Percentiles rank a stretch among this genome's conserved stretches.
These are phyloP conservation scores for Paracamarosporium sp. DNA, from an alignment of 2,329 filamentous ascomycete species.

Conservation along the genomic window DNA sequence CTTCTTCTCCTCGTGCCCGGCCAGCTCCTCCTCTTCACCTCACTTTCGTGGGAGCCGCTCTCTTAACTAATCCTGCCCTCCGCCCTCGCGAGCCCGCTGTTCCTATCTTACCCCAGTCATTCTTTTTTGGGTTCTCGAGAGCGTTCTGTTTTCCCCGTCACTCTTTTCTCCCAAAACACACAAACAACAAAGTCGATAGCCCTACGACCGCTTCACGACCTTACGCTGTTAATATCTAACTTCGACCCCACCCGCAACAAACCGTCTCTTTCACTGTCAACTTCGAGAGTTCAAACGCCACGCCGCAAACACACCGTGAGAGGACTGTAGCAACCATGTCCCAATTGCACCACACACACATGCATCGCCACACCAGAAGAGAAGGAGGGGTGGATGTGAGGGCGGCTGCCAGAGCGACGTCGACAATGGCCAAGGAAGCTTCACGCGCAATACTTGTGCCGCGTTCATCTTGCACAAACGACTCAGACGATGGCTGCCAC, in stretches of 20 bases:
- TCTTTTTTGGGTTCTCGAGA: slow-evolving; percentile 40
- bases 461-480: slow-evolving; percentile 38
- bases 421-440: slow-evolving; percentile 28
- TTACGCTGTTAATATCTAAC: slow-evolving; percentile 44
- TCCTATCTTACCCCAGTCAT: slow-evolving; percentile 48
- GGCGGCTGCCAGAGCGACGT: slow-evolving; percentile 23
- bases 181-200: slow-evolving; percentile 16
- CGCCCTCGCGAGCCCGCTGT: slow-evolving; percentile 24
- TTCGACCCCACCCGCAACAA: neutral
- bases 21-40: slow-evolving; percentile 38
- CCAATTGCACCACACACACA: slow-evolving; percentile 36
- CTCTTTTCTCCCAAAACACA: slow-evolving; percentile 23
- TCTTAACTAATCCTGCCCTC: slow-evolving; percentile 36
- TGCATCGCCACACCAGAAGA: slow-evolving; percentile 37
- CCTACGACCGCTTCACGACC: slow-evolving; percentile 44
- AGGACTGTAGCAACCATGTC: slow-evolving; percentile 32
- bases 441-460: slow-evolving; percentile 35
- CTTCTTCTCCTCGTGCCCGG: slow-evolving; percentile 42
- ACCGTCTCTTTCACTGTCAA: too few relatives aligned
- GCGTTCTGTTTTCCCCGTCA: slow-evolving; percentile 24
- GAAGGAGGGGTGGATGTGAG: slow-evolving; percentile 19
- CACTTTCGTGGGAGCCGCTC: slow-evolving; percentile 42
- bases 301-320: slow-evolving; percentile 25
- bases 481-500: slow-evolving; percentile 41
- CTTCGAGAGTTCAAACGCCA: neutral